A percentile compares a stretch with the other conserved stretches of the same genome.
Conservation (phyloP, 176 grass and related monocot genomes). For the Oryza brachyantha region DNA sequence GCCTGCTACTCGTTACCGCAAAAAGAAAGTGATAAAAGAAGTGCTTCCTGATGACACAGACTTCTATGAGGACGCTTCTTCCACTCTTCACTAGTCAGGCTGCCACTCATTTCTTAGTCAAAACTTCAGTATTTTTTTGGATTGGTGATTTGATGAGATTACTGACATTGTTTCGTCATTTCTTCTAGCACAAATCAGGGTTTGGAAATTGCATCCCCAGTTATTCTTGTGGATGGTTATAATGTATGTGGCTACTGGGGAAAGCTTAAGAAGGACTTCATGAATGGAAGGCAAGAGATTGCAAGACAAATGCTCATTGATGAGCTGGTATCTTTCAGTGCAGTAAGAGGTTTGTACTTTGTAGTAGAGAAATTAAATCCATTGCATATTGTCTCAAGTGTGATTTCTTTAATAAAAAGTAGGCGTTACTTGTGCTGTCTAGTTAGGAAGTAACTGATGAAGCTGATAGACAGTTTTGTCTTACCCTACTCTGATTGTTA, state of each 20-base stretch:
- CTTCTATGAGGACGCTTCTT: conserved; percentile 63
- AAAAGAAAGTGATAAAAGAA: conserved; percentile 80
- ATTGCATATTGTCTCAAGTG: not conserved
- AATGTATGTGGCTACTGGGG: conserved; percentile 94
- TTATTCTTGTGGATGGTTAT: conserved; percentile 93
- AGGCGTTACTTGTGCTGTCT: not conserved
- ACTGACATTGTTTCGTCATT: conserved; percentile 19
- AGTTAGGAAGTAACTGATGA: not conserved
- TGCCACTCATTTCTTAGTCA: conserved; percentile 26
- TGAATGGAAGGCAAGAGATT: conserved; percentile 74
- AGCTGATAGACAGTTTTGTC: not conserved
- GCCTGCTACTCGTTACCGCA: conserved; percentile 64
- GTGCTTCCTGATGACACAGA: conserved; percentile 62
- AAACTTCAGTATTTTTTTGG: not conserved
- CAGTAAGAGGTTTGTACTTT: conserved; percentile 56
- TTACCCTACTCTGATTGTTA: not conserved
- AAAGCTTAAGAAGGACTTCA: conserved; percentile 86
- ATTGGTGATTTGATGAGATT: not conserved
- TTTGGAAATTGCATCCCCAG: conserved; percentile 61
- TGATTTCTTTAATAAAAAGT: not conserved
- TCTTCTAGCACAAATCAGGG: conserved; percentile 70
- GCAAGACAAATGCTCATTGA: conserved; percentile 84
- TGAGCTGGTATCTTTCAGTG: conserved; percentile 73
- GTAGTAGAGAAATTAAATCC: not conserved
- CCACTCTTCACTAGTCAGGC: conserved; percentile 69